phyloP scores from a whole-genome alignment of 306 rosid species.

The Macrotyloma uniflorum region DNA sequence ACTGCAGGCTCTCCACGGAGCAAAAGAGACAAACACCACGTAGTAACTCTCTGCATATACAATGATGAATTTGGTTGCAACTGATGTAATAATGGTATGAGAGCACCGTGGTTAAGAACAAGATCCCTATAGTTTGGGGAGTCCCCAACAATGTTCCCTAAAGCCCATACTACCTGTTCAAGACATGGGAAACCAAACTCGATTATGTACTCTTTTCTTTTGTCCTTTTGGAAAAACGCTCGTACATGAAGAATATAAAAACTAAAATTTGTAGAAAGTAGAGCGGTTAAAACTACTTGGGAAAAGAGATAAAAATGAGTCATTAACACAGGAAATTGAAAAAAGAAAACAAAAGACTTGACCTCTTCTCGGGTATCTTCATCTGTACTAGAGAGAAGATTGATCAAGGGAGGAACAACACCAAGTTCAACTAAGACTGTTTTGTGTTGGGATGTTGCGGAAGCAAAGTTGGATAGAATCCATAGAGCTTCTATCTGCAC shows the following conservation, averaged over 20 bases:
- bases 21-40: conserved; percentile 71
- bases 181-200: background rate
- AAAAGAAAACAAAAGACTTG: background rate
- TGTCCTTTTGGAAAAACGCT: no score
- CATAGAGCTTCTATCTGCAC: conserved; percentile 79
- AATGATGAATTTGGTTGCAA: background rate
- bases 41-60: conserved; percentile 53
- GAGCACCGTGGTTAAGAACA: conserved; percentile 59
- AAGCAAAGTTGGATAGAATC: conserved; percentile 61
- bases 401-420: conserved; percentile 64
- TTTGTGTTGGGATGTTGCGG: conserved; percentile 68
- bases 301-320: no score
- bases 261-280: no score
- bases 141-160: conserved; percentile 59
- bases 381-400: conserved; percentile 57
- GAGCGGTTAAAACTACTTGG: no score
- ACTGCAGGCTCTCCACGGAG: conserved; percentile 66
- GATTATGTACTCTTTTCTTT: no score
- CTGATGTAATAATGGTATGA: conserved; percentile 53
- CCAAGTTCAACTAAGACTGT: conserved; percentile 66
- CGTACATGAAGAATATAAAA: no score
- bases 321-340: no score
- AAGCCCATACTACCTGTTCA: background rate
- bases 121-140: conserved; percentile 60
- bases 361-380: conserved; percentile 80